A percentile compares a stretch with the other conserved stretches of the same genome.
phyloP scores from a whole-genome alignment of 2,329 filamentous ascomycete genomes.

The Atkinsonella hypoxylon region DNA sequence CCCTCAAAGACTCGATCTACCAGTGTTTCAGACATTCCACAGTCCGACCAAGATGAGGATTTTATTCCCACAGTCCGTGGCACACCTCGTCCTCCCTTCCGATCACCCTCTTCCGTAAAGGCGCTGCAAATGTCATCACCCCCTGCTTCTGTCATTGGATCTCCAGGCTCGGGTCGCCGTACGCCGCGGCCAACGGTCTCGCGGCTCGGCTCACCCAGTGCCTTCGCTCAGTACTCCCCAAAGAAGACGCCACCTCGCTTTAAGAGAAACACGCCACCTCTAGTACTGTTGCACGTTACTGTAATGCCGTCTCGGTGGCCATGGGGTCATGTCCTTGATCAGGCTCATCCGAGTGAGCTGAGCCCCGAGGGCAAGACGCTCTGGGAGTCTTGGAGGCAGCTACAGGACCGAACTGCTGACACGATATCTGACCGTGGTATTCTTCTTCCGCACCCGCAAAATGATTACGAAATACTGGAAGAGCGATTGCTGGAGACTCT shows the following conservation, averaged over 20 bases:
- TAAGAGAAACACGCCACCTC: conserved; percentile 46
- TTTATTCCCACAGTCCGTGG: conserved; percentile 44
- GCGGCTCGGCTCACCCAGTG: conserved; percentile 41
- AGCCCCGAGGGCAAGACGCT: conserved; percentile 36
- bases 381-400: conserved; percentile 51
- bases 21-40: conserved; percentile 39
- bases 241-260: conserved; percentile 49
- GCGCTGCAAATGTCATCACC: conserved; percentile 64
- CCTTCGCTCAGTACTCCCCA: conserved; percentile 40
- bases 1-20: conserved; percentile 21
- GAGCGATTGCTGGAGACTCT: conserved; percentile 65
- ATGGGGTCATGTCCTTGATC: conserved; percentile 46
- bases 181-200: conserved; percentile 37
- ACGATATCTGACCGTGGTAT: conserved; percentile 64
- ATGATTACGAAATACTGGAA: conserved; percentile 69
- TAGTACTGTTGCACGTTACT: conserved; percentile 69
- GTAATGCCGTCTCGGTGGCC: conserved; percentile 57
- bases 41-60: conserved; percentile 31
- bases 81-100: conserved; percentile 51
- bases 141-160: conserved; percentile 42
- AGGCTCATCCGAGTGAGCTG: conserved; percentile 26
- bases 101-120: conserved; percentile 56
- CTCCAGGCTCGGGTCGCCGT: conserved; percentile 42
- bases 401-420: conserved; percentile 60
- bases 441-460: conserved; percentile 64